These are phyloP conservation scores for Cadophora sp. DNA, from an alignment of 2,329 filamentous ascomycete genomes.

Conservation along the genomic window DNA sequence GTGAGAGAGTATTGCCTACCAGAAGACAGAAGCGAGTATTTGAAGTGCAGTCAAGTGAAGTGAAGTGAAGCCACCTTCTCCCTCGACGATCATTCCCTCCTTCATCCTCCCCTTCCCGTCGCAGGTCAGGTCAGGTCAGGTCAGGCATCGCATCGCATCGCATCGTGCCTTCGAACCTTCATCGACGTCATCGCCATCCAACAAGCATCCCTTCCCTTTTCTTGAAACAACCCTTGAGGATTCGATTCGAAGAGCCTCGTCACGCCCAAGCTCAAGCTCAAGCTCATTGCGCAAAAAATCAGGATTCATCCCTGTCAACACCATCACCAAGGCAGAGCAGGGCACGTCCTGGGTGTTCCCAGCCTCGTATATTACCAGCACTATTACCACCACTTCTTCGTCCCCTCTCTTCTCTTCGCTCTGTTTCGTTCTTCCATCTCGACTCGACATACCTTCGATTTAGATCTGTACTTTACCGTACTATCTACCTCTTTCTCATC, in stretches of 20 bases:
- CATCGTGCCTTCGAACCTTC: constrained; percentile 17
- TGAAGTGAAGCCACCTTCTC: constrained; percentile 4
- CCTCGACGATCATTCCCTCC: constrained; percentile 28
- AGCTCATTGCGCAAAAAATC: constrained; percentile 25
- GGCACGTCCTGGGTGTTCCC: constrained; percentile 13
- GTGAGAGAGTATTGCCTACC: background rate
- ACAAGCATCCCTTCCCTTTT: background rate
- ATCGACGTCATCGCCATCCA: constrained; percentile 32
- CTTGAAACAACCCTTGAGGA: background rate
- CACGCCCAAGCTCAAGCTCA: background rate
- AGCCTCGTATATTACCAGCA: constrained; percentile 9
- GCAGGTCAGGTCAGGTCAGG: background rate
- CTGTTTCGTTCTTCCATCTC: constrained; percentile 10
- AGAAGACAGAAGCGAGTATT: no score
- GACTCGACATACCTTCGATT: background rate
- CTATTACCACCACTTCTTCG: background rate
- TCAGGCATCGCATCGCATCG: constrained; percentile 5
- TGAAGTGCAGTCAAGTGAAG: no score
- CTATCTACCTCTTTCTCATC: background rate
- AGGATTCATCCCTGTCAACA: constrained; percentile 33
- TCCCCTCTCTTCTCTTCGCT: constrained; percentile 10
- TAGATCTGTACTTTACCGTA: background rate
- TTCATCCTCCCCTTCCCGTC: constrained; percentile 10
- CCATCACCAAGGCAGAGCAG: constrained; percentile 4
- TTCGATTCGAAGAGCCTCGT: constrained; percentile 11